Percentiles rank a stretch among this genome's conserved stretches.
phyloP scores from a whole-genome alignment of 768 basidiomycete genomes.

The Lactarius sp. region DNA sequence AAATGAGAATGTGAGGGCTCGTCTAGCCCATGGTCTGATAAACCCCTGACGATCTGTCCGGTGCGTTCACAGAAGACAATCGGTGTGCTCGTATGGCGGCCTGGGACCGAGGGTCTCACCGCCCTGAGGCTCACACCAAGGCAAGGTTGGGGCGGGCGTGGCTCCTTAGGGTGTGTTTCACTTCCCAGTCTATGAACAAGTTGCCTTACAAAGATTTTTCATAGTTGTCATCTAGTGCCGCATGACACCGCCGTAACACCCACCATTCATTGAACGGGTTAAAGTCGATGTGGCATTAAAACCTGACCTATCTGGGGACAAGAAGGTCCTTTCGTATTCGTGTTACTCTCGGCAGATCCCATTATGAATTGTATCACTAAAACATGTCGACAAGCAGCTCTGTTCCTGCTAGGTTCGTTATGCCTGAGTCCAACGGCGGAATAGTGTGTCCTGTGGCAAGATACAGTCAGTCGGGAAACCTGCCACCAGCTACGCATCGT shows the following conservation, averaged over 20 bases:
- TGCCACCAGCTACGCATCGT: not conserved
- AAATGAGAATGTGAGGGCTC: constrained; percentile 62
- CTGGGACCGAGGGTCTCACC: constrained; percentile 36
- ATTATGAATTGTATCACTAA: constrained; percentile 3
- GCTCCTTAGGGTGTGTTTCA: constrained; percentile 61
- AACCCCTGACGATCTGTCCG: constrained; percentile 1
- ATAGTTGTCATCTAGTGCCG: constrained; percentile 23
- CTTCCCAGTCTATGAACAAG: not conserved
- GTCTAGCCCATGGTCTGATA: not conserved
- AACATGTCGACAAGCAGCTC: not conserved
- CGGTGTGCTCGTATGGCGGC: constrained; percentile 51
- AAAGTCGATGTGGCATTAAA: not conserved
- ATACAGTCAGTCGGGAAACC: not conserved
- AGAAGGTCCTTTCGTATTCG: not conserved
- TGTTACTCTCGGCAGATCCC: not conserved
- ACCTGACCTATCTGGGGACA: not conserved
- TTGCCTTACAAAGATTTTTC: not conserved
- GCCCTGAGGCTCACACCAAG: constrained; percentile 60
- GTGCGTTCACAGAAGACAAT: constrained; percentile 50
- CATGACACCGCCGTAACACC: constrained; percentile 1
- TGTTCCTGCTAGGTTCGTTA: not conserved
- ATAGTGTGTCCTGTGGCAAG: not conserved
- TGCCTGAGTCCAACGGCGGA: not conserved
- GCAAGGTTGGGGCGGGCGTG: constrained; percentile 83
- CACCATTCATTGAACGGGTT: not conserved